Percentiles rank a stretch among this genome's conserved stretches.
These are phyloP conservation scores for Psilocybe cubensis DNA, from an alignment of 768 basidiomycete genomes.

Conservation along the genomic window DNA sequence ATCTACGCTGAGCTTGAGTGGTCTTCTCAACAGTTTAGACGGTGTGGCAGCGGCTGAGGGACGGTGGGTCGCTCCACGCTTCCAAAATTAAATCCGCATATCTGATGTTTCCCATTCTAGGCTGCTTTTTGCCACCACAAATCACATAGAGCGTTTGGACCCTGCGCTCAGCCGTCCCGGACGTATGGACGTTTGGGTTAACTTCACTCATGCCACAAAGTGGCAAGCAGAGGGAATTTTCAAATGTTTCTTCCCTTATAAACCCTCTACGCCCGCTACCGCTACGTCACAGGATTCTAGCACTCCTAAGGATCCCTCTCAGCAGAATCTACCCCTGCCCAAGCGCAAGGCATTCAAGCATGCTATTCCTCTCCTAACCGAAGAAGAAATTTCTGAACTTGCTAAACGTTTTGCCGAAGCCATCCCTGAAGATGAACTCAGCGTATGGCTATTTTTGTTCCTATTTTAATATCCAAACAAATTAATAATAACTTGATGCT, in stretches of 20 bases:
- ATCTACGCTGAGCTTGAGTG: slow-evolving; percentile 84
- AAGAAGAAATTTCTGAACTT: slow-evolving; percentile 74
- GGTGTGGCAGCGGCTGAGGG: slow-evolving; percentile 87
- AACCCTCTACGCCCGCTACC: slow-evolving; percentile 35
- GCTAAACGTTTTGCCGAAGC: slow-evolving; percentile 83
- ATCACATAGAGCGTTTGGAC: slow-evolving; percentile 92
- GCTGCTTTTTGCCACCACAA: slow-evolving; percentile 89
- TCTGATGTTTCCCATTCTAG: slow-evolving; percentile 37
- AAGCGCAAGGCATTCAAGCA: slow-evolving; percentile 64
- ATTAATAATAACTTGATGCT: slow-evolving; percentile 3
- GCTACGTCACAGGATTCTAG: slow-evolving; percentile 20
- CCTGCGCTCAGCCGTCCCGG: slow-evolving; percentile 88
- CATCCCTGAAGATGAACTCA: slow-evolving; percentile 87
- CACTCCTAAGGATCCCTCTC: slow-evolving; percentile 49
- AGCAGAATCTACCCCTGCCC: slow-evolving; percentile 67
- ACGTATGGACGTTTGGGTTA: slow-evolving; percentile 92
- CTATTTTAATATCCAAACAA: neutral
- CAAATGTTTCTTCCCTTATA: slow-evolving; percentile 91
- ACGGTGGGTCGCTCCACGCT: slow-evolving; percentile 55
- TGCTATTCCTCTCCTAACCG: slow-evolving; percentile 69
- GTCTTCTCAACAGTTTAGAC: slow-evolving; percentile 84
- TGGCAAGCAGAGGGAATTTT: slow-evolving; percentile 94
- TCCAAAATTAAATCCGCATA: neutral
- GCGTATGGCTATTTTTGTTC: slow-evolving; percentile 50
- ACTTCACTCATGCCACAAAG: slow-evolving; percentile 89